These are phyloP conservation scores for Carnegiea gigantea DNA, from an alignment of 179 eudicot species.

Conservation along the genomic window DNA sequence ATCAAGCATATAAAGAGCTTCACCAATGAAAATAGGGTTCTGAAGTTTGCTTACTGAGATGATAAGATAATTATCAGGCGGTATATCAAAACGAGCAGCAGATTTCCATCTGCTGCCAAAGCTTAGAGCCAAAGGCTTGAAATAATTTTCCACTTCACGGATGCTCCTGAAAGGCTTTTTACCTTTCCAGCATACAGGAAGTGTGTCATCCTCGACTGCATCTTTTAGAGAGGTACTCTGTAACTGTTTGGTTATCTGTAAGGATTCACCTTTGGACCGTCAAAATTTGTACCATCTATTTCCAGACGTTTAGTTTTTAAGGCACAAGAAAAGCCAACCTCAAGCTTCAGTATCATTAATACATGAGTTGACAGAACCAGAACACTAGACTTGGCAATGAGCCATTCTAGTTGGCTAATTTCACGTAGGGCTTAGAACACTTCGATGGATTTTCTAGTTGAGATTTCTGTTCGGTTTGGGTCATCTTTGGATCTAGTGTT, in stretches of 20 bases:
- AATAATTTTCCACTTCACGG: constrained; percentile 41
- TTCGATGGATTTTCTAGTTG: background rate
- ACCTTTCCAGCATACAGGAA: constrained; percentile 55
- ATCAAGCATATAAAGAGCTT: background rate
- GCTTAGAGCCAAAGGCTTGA: constrained; percentile 47
- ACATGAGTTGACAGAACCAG: background rate
- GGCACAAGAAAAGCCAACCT: background rate
- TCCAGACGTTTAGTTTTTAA: background rate
- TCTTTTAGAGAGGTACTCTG: constrained; percentile 40
- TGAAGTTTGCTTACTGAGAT: constrained; percentile 41
- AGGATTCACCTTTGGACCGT: background rate
- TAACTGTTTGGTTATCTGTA: constrained; percentile 40
- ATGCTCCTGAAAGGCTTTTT: constrained; percentile 42
- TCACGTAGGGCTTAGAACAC: background rate
- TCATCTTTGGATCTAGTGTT: background rate
- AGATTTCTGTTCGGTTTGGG: background rate
- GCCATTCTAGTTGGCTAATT: background rate
- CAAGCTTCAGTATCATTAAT: background rate
- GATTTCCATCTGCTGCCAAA: constrained; percentile 36
- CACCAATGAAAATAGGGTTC: background rate
- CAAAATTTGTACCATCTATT: background rate
- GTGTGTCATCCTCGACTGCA: constrained; percentile 44
- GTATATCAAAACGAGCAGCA: constrained; percentile 39
- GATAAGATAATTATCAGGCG: constrained; percentile 53
- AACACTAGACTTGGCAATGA: background rate